Base-by-base conservation (phyloP, 176 grass and related monocot species). In the Bolboschoenus planiculmis region DNA sequence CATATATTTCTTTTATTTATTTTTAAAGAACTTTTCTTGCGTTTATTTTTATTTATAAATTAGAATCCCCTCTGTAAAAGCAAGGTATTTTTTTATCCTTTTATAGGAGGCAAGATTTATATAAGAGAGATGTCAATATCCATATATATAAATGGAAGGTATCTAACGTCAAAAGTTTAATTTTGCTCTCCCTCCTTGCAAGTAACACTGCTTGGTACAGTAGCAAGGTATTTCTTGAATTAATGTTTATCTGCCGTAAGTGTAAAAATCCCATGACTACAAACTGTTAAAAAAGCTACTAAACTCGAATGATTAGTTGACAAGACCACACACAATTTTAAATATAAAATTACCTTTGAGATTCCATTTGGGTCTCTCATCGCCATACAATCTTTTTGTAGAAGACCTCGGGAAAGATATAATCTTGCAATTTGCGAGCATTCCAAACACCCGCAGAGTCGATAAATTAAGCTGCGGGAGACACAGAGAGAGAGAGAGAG, bases 131-230 rank as follows among this genome's bases (percentile, higher is more conserved):
- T n/a, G n/a, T n/a, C n/a, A n/a, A n/a, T n/a, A n/a, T n/a, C n/a
- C n/a, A n/a, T n/a, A n/a, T n/a, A n/a, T n/a, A n/a, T n/a, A n/a
- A n/a, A n/a, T n/a, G n/a, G n/a, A n/a, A n/a, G n/a, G n/a, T n/a
- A n/a, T n/a, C n/a, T n/a, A n/a, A 99, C 93, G 13, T 92, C 87
- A 34, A 95, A 46, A 36, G 95, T 88, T 5, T 76, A 89, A 16
- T 60, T 99, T 14, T 93, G 96, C 85, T 99, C 93, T 4, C 70
- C 62, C 15, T 93, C 91, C 2, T 91, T 87, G 89, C 93, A 99
- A 44, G 92, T 86, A 67, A 95, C 82, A 55, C 76, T 87, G 43
- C 58, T 63, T 6, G 96, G 93, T 46, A 84, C 76, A 37, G 96
- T 95, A 3, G 84, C 91, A 9, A 95, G 82, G 63, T 99, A 93